Evolutionary conservation across 2,329 filamentous ascomycete species (phyloP).

Genomic region (Neonectria ditissima): DNA sequence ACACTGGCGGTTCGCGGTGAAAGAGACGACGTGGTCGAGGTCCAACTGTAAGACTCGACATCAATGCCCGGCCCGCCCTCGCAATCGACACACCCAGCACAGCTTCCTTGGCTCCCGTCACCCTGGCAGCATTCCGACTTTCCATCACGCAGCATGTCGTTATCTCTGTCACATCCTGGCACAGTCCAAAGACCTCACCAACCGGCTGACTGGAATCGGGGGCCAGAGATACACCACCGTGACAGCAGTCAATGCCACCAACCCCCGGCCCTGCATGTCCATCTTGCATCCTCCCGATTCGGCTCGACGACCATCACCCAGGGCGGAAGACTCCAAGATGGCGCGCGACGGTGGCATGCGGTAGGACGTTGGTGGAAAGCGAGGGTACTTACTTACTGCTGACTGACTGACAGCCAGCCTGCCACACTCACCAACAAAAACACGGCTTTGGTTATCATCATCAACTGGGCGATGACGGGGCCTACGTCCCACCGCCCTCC

Average conservation of each 20-base stretch:
- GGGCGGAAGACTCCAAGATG: background rate
- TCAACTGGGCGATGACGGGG: background rate
- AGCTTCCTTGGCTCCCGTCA: background rate
- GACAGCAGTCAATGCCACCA: background rate
- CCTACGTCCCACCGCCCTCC: background rate
- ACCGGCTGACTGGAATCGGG: background rate
- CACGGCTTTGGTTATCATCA: background rate
- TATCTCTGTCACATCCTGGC: background rate
- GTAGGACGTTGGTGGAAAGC: background rate
- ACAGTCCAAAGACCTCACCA: background rate
- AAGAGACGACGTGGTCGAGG: background rate
- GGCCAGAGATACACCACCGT: background rate
- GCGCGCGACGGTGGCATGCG: background rate
- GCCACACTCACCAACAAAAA: too few relatives aligned
- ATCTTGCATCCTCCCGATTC: slow-evolving; percentile 29
- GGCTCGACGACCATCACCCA: slow-evolving; percentile 22
- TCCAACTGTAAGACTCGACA: background rate
- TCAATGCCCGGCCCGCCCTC: background rate
- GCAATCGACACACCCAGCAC: background rate
- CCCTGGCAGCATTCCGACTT: background rate
- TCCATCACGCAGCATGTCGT: background rate
- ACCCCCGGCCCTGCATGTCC: slow-evolving; percentile 17
- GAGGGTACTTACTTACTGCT: too few relatives aligned
- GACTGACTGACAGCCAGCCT: too few relatives aligned
- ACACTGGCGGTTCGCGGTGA: background rate